Evolutionary conservation across 2,329 filamentous ascomycete species (phyloP), one percentile per base, ranked within the genome.

Genomic region (Camptophora hylomeconis): DNA sequence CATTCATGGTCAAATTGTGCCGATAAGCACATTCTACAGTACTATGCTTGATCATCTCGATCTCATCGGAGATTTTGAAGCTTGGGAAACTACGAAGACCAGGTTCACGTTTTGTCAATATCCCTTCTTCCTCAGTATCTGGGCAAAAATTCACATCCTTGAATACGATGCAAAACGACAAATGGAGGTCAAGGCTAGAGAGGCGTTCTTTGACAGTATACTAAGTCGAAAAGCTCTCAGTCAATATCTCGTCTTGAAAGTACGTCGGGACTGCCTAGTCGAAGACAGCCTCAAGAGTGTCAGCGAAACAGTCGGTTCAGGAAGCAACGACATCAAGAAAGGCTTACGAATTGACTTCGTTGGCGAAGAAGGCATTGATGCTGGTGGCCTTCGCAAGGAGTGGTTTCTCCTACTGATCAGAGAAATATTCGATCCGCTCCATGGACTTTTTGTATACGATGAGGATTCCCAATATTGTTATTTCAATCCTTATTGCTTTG

Each of bases 51-150:
- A 94, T 49, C 83, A 82, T 44, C 72, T 76, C n/a, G 82, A 93
- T 47, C 63, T 93, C 5, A 70, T 89, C 25, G 71, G 70, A 0
- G 86, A 94, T 49, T 93, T 92, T 45, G 82, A 92, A 46, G 67
- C 72, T 7, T 94, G 86, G 86, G 84, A 92, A 49, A 67, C 71
- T 4, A 76, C 69, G 39, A 67, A 68, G 28, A 66, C 67, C 12
- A 81, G 74, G 41, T 93, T 93, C 48, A 71, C 80, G 0, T 92
- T 94, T 48, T 93, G 84, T 49, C 82, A 92, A 49, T 92, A 92
- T 45, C 83, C 86, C 0, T 92, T 93, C 46, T 75, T 93, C 42
- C 63, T 94, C 21, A 92, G 83, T 37, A 84, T 94, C 40, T 86
- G 82, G 62, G 79, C 84, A 16, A 94, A 94, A 54, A 92, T 89